Percentiles rank a stretch among this genome's conserved stretches.
Evolutionary conservation across 805 yeast species (phyloP).

Genomic region (Sugiyamaella smithiae): DNA sequence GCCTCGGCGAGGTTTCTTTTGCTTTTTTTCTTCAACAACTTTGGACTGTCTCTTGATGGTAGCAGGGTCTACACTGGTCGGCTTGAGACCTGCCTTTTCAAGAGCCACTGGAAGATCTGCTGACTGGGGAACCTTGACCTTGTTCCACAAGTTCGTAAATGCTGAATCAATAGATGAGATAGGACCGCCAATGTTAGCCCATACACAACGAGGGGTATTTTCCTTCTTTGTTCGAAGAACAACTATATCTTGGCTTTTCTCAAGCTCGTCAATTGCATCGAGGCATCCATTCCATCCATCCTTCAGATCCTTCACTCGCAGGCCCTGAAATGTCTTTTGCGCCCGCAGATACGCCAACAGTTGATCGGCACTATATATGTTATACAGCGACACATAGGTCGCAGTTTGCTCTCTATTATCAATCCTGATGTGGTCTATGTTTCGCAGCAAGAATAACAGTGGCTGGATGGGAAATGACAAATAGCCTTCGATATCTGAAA

Average conservation of each 20-base stretch:
- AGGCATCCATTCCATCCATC: constrained; percentile 96
- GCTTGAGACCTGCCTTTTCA: constrained; percentile 84
- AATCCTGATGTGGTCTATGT: constrained; percentile 72
- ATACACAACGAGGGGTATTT: constrained; percentile 83
- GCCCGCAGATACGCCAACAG: constrained; percentile 67
- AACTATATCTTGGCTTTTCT: constrained; percentile 68
- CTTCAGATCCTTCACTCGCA: constrained; percentile 71
- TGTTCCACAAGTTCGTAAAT: constrained; percentile 78
- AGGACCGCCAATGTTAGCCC: constrained; percentile 84
- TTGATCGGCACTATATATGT: constrained; percentile 78
- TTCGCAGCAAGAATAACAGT: constrained; percentile 66
- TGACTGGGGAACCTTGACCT: constrained; percentile 73
- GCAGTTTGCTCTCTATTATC: constrained; percentile 61
- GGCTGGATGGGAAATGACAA: constrained; percentile 61
- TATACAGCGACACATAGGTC: constrained; percentile 85
- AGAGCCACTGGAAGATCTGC: constrained; percentile 77
- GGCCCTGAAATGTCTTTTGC: constrained; percentile 86
- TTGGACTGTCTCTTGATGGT: constrained; percentile 67
- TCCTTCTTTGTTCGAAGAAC: constrained; percentile 92
- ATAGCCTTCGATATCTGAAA: constrained; percentile 63
- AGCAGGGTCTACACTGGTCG: constrained; percentile 97
- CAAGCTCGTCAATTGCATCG: constrained; percentile 73
- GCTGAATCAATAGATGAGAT: constrained; percentile 72
- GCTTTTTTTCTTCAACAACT: constrained; percentile 59
- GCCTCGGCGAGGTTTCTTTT: constrained; percentile 85